Conservation (phyloP, 176 grass and related monocot species). For the Olyra latifolia region DNA sequence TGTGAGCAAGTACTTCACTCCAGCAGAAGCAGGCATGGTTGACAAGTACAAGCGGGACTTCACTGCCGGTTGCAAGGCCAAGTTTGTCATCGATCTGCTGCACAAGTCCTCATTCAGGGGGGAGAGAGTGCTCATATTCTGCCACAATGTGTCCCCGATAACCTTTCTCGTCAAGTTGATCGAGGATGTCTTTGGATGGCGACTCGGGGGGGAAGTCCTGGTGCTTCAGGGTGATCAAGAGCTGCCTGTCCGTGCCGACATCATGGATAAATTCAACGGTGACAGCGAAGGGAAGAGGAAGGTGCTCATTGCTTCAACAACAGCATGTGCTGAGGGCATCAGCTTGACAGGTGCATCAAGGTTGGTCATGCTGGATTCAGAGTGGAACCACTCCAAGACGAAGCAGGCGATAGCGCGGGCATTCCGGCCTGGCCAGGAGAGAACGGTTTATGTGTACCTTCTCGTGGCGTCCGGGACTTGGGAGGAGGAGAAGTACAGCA, state of each 20-base stretch:
- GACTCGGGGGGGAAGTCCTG: constrained; percentile 69
- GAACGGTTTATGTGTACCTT: constrained; percentile 80
- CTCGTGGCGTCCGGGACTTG: constrained; percentile 70
- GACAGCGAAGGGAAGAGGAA: constrained; percentile 58
- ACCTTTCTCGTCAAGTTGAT: constrained; percentile 60
- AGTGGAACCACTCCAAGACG: constrained; percentile 95
- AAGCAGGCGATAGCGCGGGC: constrained; percentile 92
- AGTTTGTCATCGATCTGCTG: constrained; percentile 83
- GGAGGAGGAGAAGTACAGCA: constrained; percentile 81
- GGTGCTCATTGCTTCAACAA: constrained; percentile 86
- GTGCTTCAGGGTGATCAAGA: constrained; percentile 78
- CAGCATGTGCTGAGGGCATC: constrained; percentile 89
- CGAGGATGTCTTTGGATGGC: constrained; percentile 65
- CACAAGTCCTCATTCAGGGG: constrained; percentile 65
- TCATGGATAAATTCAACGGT: constrained; percentile 84
- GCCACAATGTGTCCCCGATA: constrained; percentile 77
- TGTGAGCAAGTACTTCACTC: constrained; percentile 53
- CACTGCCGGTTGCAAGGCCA: constrained; percentile 58
- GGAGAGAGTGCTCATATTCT: constrained; percentile 88
- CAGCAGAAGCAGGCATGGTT: constrained; percentile 46
- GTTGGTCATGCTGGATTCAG: constrained; percentile 85
- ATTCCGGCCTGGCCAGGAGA: constrained; percentile 79
- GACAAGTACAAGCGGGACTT: constrained; percentile 34
- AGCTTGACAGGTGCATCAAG: constrained; percentile 89
- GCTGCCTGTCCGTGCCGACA: constrained; percentile 51